These are phyloP conservation scores for Xylaria polymorpha DNA, from an alignment of 2,329 filamentous ascomycete genomes.

Conservation along the genomic window DNA sequence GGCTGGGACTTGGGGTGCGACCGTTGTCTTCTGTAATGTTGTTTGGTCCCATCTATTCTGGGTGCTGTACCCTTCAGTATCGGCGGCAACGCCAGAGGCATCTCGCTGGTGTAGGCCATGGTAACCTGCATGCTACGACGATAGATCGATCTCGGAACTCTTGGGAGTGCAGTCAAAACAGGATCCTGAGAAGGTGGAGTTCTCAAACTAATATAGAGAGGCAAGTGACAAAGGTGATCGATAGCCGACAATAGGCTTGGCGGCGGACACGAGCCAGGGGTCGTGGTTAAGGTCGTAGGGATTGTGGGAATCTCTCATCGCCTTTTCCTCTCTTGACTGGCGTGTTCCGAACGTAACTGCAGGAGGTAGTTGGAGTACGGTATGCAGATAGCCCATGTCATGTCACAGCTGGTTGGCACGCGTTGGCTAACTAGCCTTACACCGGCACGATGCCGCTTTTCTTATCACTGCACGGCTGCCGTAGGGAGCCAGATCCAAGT, in stretches of 20 bases:
- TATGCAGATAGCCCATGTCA: constrained; percentile 40
- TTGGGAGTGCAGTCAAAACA: constrained; percentile 11
- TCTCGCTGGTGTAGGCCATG: constrained; percentile 36
- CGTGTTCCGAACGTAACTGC: constrained; percentile 27
- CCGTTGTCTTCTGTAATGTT: constrained; percentile 30
- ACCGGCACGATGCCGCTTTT: constrained; percentile 27
- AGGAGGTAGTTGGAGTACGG: constrained; percentile 36
- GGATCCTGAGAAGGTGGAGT: constrained; percentile 16
- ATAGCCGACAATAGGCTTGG: constrained; percentile 26
- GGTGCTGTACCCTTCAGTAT: constrained; percentile 26
- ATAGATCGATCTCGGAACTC: not conserved
- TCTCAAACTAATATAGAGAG: constrained; percentile 25
- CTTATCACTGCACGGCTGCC: constrained; percentile 29
- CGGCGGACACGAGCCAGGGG: constrained; percentile 32
- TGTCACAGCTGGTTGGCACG: constrained; percentile 29
- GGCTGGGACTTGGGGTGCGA: constrained; percentile 48
- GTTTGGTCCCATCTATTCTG: constrained; percentile 24
- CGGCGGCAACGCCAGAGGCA: constrained; percentile 22
- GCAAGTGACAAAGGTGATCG: constrained; percentile 13
- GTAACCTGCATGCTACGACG: constrained; percentile 31
- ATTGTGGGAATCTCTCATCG: constrained; percentile 24
- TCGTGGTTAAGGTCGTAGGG: constrained; percentile 31
- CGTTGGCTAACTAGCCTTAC: constrained; percentile 26
- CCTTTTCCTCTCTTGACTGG: constrained; percentile 32
- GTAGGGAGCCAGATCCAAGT: constrained; percentile 14